Evolutionary conservation across 2,329 filamentous ascomycete genomes (phyloP).

Genomic region (Amauroascus verrucosus): DNA sequence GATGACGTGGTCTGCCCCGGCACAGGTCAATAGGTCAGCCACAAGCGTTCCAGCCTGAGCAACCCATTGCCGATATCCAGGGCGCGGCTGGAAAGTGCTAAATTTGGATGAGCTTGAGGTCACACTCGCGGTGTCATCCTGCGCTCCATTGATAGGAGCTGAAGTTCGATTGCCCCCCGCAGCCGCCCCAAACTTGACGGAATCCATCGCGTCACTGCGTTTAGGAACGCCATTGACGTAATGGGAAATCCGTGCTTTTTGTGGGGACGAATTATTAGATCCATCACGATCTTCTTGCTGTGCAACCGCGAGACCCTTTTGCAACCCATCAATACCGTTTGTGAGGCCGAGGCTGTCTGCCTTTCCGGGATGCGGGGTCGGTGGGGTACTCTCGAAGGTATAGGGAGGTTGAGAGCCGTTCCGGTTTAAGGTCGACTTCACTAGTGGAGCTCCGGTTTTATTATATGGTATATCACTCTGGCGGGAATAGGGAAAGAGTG

Average conservation of each 20-base stretch:
- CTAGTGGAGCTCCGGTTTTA: constrained; percentile 80
- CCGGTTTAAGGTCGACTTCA: constrained; percentile 48
- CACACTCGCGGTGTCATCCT: constrained; percentile 55
- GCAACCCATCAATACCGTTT: constrained; percentile 59
- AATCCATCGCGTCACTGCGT: constrained; percentile 32
- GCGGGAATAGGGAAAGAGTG: constrained; percentile 91
- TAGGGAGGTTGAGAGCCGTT: constrained; percentile 47
- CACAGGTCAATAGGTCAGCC: constrained; percentile 86
- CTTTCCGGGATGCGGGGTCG: constrained; percentile 66
- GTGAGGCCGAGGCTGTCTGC: constrained; percentile 55
- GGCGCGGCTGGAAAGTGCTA: constrained; percentile 65
- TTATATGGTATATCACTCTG: constrained; percentile 97
- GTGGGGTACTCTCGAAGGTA: constrained; percentile 86
- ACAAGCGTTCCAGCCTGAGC: constrained; percentile 92
- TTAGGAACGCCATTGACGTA: constrained; percentile 31
- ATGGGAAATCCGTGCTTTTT: constrained; percentile 32
- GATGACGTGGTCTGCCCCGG: constrained; percentile 91
- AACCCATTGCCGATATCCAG: constrained; percentile 97
- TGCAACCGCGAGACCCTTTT: constrained; percentile 62
- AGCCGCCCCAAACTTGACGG: constrained; percentile 25
- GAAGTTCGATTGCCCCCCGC: constrained; percentile 17
- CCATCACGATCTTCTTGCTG: constrained; percentile 44
- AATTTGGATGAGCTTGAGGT: constrained; percentile 42
- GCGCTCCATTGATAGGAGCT: constrained; percentile 39
- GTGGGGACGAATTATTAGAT: constrained; percentile 32